A percentile compares a stretch with the other conserved stretches of the same genome.
phyloP scores from a whole-genome alignment of 2,329 filamentous ascomycete genomes.

The Penicillium fuscoglaucum region DNA sequence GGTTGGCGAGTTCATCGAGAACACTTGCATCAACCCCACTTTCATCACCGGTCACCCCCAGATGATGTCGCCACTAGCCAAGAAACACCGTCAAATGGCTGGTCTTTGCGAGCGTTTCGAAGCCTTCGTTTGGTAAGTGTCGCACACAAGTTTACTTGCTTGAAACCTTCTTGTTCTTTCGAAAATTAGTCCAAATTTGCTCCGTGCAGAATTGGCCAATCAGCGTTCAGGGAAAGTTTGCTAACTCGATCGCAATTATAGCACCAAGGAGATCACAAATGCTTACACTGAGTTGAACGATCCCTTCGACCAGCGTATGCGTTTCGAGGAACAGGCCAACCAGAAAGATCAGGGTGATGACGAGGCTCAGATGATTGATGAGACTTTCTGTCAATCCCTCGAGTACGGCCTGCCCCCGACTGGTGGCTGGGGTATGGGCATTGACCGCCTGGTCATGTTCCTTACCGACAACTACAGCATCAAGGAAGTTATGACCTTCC shows the following conservation, averaged over 20 bases:
- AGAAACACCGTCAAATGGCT: slow-evolving; percentile 78
- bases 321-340: slow-evolving; percentile 90
- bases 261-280: slow-evolving; percentile 79
- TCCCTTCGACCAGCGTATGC: slow-evolving; percentile 87
- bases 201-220: not conserved
- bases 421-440: slow-evolving; percentile 94
- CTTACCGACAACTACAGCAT: slow-evolving; percentile 94
- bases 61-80: slow-evolving; percentile 94
- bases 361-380: slow-evolving; percentile 92
- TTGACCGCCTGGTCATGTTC: slow-evolving; percentile 93
- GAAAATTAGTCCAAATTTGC: not conserved
- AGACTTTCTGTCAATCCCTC: slow-evolving; percentile 87
- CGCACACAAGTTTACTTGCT: not conserved
- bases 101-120: slow-evolving; percentile 97
- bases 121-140: slow-evolving; percentile 70
- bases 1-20: slow-evolving; percentile 91
- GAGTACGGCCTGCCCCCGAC: slow-evolving; percentile 93
- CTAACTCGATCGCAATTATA: not conserved
- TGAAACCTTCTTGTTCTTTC: not conserved
- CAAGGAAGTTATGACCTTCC: slow-evolving; percentile 94
- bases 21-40: slow-evolving; percentile 88
- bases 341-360: slow-evolving; percentile 98
- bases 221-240: rapidly evolving
- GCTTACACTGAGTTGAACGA: slow-evolving; percentile 98
- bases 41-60: slow-evolving; percentile 83